These are phyloP conservation scores for Xylaria multiplex DNA, from an alignment of 2,329 filamentous ascomycete genomes.

Conservation along the genomic window DNA sequence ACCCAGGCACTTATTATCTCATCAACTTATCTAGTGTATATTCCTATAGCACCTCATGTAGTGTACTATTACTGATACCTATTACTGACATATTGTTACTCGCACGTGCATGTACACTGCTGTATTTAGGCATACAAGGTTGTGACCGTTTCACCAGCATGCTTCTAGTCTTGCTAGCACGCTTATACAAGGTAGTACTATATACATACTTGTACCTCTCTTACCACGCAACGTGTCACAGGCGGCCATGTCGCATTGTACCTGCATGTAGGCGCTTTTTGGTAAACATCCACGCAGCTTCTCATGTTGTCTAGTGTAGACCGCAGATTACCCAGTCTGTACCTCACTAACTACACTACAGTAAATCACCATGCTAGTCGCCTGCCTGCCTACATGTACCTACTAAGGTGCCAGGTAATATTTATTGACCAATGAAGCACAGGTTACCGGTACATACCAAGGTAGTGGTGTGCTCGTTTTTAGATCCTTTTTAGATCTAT, in stretches of 20 bases:
- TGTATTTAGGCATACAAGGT: slow-evolving; percentile 12
- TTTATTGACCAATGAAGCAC: not conserved
- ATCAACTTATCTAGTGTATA: too few species aligned
- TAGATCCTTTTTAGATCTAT: too few species aligned
- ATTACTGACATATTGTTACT: not conserved
- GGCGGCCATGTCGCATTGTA: slow-evolving; percentile 32
- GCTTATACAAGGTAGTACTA: slow-evolving; percentile 51
- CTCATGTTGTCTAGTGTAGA: slow-evolving; percentile 28
- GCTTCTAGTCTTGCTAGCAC: slow-evolving; percentile 70
- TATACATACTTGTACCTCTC: not conserved
- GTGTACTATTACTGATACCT: too few species aligned
- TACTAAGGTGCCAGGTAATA: not conserved
- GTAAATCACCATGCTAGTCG: not conserved
- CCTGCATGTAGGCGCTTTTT: slow-evolving; percentile 28
- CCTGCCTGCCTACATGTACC: not conserved
- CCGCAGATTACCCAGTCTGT: not conserved
- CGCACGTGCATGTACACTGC: not conserved
- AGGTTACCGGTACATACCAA: not conserved
- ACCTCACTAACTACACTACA: too few species aligned
- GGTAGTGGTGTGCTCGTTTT: too few species aligned
- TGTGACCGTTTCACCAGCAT: slow-evolving; percentile 65
- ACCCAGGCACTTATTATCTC: too few species aligned
- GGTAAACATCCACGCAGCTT: slow-evolving; percentile 26
- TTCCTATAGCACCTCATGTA: too few species aligned
- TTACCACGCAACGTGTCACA: slow-evolving; percentile 27